Conservation (phyloP, 495 filamentous ascomycete species). For the Amphirosellinia nigrospora region DNA sequence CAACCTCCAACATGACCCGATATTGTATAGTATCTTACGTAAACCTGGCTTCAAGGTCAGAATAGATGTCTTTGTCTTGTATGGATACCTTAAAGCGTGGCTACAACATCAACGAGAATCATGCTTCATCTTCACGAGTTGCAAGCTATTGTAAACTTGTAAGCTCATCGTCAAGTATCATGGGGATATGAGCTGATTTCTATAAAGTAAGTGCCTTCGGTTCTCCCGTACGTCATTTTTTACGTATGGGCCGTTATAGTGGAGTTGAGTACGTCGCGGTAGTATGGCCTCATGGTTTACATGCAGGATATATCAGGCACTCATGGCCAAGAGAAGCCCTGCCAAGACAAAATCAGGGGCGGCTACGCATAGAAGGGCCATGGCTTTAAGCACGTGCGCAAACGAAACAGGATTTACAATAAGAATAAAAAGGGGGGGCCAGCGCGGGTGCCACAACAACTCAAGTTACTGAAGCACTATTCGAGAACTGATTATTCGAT, state of each 20-base stretch:
- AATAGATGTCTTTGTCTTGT: not conserved
- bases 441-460: not conserved
- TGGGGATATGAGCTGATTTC: not conserved
- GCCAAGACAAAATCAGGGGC: not conserved
- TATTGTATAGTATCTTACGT: constrained; percentile 15
- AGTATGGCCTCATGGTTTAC: not conserved
- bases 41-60: not conserved
- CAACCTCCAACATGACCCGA: constrained; percentile 15
- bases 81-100: not conserved
- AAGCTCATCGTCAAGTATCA: not conserved
- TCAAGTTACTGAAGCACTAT: not conserved
- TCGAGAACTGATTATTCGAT: not conserved
- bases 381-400: not conserved
- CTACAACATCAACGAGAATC: not conserved
- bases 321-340: not conserved
- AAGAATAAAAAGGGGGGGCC: not conserved
- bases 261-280: not conserved
- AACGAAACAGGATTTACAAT: constrained; percentile 5
- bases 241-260: not conserved
- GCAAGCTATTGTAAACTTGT: not conserved
- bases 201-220: not conserved
- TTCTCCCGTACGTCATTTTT: constrained; percentile 4
- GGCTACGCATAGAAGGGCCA: not conserved
- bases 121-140: not conserved
- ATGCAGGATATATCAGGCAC: constrained; percentile 2